A percentile compares a stretch with the other conserved stretches of the same genome.
Evolutionary conservation across 2,329 filamentous ascomycete genomes (phyloP).

Genomic region (Alternaria dauci): DNA sequence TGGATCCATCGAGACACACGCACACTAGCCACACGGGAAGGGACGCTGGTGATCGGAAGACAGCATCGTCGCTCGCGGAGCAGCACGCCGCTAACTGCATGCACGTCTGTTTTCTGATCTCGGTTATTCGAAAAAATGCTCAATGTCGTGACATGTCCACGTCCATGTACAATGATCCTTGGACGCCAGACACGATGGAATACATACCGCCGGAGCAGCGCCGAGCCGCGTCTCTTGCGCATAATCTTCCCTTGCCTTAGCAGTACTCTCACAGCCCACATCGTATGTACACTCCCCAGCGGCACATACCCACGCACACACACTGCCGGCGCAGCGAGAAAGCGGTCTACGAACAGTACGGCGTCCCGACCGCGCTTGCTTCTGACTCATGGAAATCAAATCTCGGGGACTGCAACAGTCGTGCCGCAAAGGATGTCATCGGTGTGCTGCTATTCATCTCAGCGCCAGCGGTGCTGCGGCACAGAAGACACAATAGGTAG

Average conservation of each 20-base stretch:
- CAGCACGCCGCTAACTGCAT: neutral
- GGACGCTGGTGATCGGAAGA: neutral
- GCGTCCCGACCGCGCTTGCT: neutral
- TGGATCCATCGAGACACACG: neutral
- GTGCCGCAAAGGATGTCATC: slow-evolving; percentile 1
- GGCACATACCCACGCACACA: neutral
- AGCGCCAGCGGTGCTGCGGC: neutral
- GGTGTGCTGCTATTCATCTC: neutral
- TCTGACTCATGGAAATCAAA: neutral
- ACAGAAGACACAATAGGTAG: neutral
- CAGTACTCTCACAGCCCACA: neutral
- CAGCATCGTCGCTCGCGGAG: neutral
- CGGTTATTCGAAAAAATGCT: neutral
- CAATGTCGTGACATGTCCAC: neutral
- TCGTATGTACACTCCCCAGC: neutral
- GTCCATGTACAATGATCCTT: neutral
- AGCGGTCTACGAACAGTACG: neutral
- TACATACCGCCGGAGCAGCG: slow-evolving; percentile 2
- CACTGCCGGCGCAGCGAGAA: slow-evolving; percentile 1
- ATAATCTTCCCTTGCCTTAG: neutral
- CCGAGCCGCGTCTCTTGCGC: slow-evolving; percentile 5
- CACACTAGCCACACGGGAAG: neutral
- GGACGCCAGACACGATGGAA: neutral
- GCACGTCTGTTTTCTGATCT: neutral
- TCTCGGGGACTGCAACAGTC: neutral